Evolutionary conservation across 331 rosid species (phyloP).

Genomic region (Quercus lobata): DNA sequence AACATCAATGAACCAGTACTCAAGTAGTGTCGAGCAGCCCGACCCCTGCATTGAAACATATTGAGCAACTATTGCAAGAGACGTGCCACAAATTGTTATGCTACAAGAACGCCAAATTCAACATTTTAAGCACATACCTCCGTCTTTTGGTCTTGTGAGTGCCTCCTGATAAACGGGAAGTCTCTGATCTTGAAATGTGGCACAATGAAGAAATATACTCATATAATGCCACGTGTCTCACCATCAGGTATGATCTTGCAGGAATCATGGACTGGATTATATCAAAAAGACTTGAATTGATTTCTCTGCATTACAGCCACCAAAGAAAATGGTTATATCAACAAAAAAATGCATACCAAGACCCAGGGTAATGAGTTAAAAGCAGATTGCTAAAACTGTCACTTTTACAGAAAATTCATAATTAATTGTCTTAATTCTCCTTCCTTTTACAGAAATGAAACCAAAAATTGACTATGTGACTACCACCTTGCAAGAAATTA

Average conservation of each 20-base stretch:
- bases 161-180: conserved; percentile 52
- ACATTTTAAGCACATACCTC: conserved; percentile 44
- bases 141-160: conserved; percentile 42
- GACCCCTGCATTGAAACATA: conserved; percentile 47
- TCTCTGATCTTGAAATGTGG: conserved; percentile 68
- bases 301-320: conserved; percentile 40
- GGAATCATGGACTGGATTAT: conserved; percentile 51
- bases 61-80: conserved; percentile 21
- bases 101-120: conserved; percentile 6
- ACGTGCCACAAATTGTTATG: neutral
- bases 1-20: conserved; percentile 35
- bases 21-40: conserved; percentile 61
- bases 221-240: conserved; percentile 49
- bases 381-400: neutral
- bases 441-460: neutral
- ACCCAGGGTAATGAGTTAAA: neutral
- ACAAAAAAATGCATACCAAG: neutral
- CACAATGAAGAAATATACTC: conserved; percentile 83
- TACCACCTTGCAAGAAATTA: neutral
- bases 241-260: conserved; percentile 35
- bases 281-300: conserved; percentile 19
- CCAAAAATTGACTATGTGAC: neutral
- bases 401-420: neutral
- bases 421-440: neutral
- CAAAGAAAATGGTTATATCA: neutral